These are phyloP conservation scores for Cytospora mali DNA, from an alignment of 2,329 filamentous ascomycete genomes.

Conservation along the genomic window DNA sequence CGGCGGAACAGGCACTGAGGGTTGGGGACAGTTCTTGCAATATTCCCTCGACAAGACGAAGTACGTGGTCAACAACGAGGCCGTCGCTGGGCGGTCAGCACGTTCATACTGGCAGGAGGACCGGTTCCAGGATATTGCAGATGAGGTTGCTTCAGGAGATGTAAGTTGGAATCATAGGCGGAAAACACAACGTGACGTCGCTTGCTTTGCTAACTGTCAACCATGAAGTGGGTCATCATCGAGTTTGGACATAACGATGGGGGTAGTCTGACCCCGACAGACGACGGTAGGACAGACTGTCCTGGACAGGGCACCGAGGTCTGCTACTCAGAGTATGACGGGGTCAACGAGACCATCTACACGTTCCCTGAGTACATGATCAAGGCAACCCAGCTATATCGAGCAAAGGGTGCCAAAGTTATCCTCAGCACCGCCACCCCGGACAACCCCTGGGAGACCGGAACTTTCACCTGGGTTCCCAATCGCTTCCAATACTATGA, in stretches of 20 bases:
- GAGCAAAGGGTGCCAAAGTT: constrained; percentile 61
- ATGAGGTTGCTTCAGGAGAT: constrained; percentile 57
- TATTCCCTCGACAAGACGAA: constrained; percentile 48
- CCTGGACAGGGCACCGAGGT: constrained; percentile 55
- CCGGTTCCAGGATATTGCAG: constrained; percentile 61
- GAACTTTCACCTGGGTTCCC: constrained; percentile 50
- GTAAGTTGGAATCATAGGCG: not conserved
- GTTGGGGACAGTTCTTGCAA: constrained; percentile 65
- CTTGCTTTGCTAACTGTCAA: not conserved
- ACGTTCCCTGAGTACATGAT: constrained; percentile 64
- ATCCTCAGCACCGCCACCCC: constrained; percentile 60
- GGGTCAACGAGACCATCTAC: constrained; percentile 56
- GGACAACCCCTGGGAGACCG: constrained; percentile 62
- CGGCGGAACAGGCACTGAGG: constrained; percentile 49
- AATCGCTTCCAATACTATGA: constrained; percentile 61
- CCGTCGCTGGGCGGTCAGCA: constrained; percentile 67
- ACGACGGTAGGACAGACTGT: constrained; percentile 66
- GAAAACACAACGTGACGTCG: not conserved
- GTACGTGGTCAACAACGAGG: constrained; percentile 61
- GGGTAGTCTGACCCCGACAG: constrained; percentile 53
- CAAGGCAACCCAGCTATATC: constrained; percentile 56
- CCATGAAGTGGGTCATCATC: constrained; percentile 60
- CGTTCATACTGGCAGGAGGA: constrained; percentile 68
- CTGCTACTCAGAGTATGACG: constrained; percentile 55
- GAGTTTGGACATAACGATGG: constrained; percentile 77